A percentile compares a stretch with the other conserved stretches of the same genome.
Evolutionary conservation across 2,329 filamentous ascomycete species (phyloP).

Genomic region (Xylariomycetidae sp.): DNA sequence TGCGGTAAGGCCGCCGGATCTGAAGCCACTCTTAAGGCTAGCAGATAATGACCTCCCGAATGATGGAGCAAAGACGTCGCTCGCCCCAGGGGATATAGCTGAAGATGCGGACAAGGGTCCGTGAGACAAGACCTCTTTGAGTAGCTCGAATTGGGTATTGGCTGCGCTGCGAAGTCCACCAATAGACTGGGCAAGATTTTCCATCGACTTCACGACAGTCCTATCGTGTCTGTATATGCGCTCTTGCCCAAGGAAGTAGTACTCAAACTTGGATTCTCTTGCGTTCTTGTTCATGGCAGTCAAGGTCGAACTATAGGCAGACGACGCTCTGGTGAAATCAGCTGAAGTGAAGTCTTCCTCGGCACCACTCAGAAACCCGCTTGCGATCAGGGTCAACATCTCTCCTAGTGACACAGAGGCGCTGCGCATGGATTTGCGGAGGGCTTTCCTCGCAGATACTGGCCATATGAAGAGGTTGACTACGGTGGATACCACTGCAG

Average conservation of each 20-base stretch:
- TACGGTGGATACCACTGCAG: slow-evolving; percentile 64
- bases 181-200: slow-evolving; percentile 80
- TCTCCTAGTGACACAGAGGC: slow-evolving; percentile 73
- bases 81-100: slow-evolving; percentile 24
- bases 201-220: slow-evolving; percentile 76
- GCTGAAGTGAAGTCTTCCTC: slow-evolving; percentile 70
- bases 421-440: slow-evolving; percentile 69
- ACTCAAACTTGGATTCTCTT: slow-evolving; percentile 83
- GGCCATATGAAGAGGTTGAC: slow-evolving; percentile 78
- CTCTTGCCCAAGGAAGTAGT: slow-evolving; percentile 77
- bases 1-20: slow-evolving; percentile 46
- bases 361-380: slow-evolving; percentile 76
- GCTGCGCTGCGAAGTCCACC: slow-evolving; percentile 88
- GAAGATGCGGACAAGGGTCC: slow-evolving; percentile 23
- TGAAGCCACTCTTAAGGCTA: slow-evolving; percentile 32
- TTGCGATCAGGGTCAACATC: slow-evolving; percentile 76
- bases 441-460: slow-evolving; percentile 66
- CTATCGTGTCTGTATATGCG: slow-evolving; percentile 74
- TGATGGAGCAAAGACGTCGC: slow-evolving; percentile 26
- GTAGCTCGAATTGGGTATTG: slow-evolving; percentile 78
- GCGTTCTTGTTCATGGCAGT: slow-evolving; percentile 70
- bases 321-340: slow-evolving; percentile 58
- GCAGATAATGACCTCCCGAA: slow-evolving; percentile 17
- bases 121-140: slow-evolving; percentile 58
- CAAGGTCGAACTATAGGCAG: slow-evolving; percentile 63